Percentiles rank a stretch among this genome's conserved stretches.
Conservation (phyloP, 2,329 filamentous ascomycete genomes). For the Dendrostoma leiphaemia region DNA sequence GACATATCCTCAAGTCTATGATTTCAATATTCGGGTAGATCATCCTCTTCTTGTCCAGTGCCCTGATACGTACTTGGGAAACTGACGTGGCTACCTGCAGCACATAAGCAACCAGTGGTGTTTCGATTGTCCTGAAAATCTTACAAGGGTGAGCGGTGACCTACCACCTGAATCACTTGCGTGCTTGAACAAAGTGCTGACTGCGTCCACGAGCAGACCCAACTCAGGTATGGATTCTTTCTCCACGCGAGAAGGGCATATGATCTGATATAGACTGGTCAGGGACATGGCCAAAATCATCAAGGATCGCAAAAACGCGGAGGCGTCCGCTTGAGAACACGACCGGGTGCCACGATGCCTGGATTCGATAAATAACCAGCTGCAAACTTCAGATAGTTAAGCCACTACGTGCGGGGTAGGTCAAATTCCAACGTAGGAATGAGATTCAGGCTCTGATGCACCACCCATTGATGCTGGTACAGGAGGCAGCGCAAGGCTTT, state of each 20-base stretch:
- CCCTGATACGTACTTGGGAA: not conserved
- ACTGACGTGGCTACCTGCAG: not conserved
- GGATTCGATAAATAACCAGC: too few relatives aligned
- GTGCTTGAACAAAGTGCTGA: not conserved
- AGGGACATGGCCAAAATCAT: slow-evolving; percentile 1
- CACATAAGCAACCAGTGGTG: slow-evolving; percentile 18
- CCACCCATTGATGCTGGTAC: too few relatives aligned
- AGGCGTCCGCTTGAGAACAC: not conserved
- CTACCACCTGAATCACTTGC: not conserved
- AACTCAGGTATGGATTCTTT: not conserved
- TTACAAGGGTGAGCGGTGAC: slow-evolving; percentile 8
- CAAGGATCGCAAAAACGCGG: not conserved
- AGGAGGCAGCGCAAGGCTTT: not conserved
- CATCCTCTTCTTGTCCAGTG: not conserved
- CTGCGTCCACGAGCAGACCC: not conserved
- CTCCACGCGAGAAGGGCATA: not conserved
- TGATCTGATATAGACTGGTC: not conserved
- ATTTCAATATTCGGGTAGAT: slow-evolving; percentile 17
- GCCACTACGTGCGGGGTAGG: too few relatives aligned
- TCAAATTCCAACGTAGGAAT: too few relatives aligned
- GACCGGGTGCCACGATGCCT: not conserved
- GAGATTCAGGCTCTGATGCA: too few relatives aligned
- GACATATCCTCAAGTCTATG: slow-evolving; percentile 5
- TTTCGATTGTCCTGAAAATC: slow-evolving; percentile 10
- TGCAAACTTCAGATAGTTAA: too few relatives aligned